Base-by-base conservation (phyloP, 169 alveolate genomes). In the Hepatocystis sp. region DNA sequence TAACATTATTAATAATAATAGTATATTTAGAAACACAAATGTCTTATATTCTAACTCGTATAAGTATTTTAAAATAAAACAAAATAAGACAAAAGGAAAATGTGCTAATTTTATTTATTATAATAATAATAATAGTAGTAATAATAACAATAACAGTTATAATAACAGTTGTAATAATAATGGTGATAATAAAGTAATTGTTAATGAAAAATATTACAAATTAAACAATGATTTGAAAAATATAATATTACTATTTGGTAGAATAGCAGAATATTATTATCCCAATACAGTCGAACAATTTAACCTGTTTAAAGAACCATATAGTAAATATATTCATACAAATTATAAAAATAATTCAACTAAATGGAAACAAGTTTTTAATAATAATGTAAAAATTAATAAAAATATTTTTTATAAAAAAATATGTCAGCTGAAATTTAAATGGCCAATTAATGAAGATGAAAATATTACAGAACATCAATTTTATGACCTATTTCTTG, bases 371-470 rank as follows among this genome's bases (percentile, higher is more conserved):
- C 8, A 56, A 21, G 36, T 71, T 71, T 71, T 71, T 71, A 56
- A 56, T 13, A 40, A 71, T 28, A 55, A 53, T 15, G 28, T 56
- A 30, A 71, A 28, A 58, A 55, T 71, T 32, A 44, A 71, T 56
- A 71, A 71, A 71, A 39, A 56, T 25, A 25, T 56, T 10, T 71
- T 71, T 51, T 51, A 71, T 71, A 56, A 71, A 71, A 71, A 55
- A 42, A 30, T 71, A 55, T 71, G 86, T 61, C 47, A 71, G 58
- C 65, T 71, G 11, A 71, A 56, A 71, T 71, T 71, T 71, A 71
- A 71, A 44, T 71, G 86, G 86, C 86, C 86, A 40, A 71, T 71
- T 40, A 56, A 71, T 44, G 30, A 71, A 71, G 71, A 71, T 56
- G 86, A 56, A 56, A 71, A 71, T 71, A 71, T 71, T 44, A 44